Percentiles rank a stretch among this genome's conserved stretches.
phyloP scores from a whole-genome alignment of 2,329 filamentous ascomycete genomes.

The Microdochium paspali region DNA sequence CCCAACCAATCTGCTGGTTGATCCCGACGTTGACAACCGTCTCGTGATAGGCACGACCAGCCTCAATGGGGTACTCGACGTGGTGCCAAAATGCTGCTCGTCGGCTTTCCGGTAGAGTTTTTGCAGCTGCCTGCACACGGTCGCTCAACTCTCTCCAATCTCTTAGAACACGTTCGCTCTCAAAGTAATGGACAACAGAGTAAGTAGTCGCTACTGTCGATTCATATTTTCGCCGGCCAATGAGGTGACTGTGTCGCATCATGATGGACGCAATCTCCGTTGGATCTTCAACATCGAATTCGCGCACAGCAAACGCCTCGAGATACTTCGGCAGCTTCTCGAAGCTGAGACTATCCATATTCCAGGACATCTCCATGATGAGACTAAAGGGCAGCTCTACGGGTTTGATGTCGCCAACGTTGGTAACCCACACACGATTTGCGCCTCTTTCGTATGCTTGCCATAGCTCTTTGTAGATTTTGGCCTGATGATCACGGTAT shows the following conservation, averaged over 20 bases:
- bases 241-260: constrained; percentile 37
- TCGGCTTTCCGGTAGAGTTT: constrained; percentile 27
- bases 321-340: constrained; percentile 31
- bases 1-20: constrained; percentile 45
- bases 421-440: constrained; percentile 56
- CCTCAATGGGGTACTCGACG: constrained; percentile 49
- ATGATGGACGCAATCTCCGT: constrained; percentile 37
- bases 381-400: constrained; percentile 22
- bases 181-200: constrained; percentile 48
- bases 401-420: constrained; percentile 58
- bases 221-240: constrained; percentile 49
- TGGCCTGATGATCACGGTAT: constrained; percentile 3
- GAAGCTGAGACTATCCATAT: constrained; percentile 35
- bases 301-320: constrained; percentile 33
- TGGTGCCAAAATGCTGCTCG: constrained; percentile 51
- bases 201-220: constrained; percentile 46
- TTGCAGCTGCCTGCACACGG: constrained; percentile 33
- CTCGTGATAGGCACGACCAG: constrained; percentile 41
- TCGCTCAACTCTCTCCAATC: constrained; percentile 40
- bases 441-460: constrained; percentile 49
- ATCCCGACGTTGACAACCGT: constrained; percentile 33
- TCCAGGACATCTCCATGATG: constrained; percentile 36
- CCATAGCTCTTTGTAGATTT: constrained; percentile 36
- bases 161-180: constrained; percentile 43
- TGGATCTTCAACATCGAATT: constrained; percentile 37